These are phyloP conservation scores for Forsythia suspensa DNA, from an alignment of 257 asterid genomes.

Conservation along the genomic window DNA sequence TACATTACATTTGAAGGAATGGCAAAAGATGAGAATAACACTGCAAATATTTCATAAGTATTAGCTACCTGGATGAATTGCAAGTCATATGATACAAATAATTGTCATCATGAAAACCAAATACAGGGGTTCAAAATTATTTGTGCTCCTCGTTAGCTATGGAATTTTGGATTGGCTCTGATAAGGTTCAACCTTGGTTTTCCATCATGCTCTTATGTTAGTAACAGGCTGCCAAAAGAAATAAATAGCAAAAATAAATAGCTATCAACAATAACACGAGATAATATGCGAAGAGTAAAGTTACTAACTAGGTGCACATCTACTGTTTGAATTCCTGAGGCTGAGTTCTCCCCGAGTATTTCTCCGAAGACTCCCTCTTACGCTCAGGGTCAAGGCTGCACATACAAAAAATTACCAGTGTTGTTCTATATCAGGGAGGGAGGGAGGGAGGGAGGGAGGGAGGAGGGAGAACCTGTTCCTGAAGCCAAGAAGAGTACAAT, in stretches of 20 bases:
- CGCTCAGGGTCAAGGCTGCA: slow-evolving; percentile 97
- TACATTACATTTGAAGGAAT: neutral
- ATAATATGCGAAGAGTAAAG: neutral
- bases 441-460: neutral
- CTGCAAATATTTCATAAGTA: neutral
- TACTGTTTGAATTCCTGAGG: slow-evolving; percentile 51
- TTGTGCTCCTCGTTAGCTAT: slow-evolving; percentile 17
- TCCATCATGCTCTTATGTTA: slow-evolving; percentile 5
- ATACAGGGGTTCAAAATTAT: neutral
- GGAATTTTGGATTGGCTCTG: slow-evolving; percentile 16
- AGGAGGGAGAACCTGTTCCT: slow-evolving; percentile 69
- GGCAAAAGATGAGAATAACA: neutral
- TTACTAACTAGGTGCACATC: slow-evolving; percentile 31
- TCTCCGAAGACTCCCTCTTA: slow-evolving; percentile 85
- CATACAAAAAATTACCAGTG: slow-evolving; percentile 17
- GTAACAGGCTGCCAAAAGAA: slow-evolving; percentile 14
- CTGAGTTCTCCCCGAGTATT: slow-evolving; percentile 70
- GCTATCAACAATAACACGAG: slow-evolving; percentile 4
- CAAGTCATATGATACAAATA: neutral
- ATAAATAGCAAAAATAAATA: neutral
- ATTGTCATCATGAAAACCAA: slow-evolving; percentile 21
- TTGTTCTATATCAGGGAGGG: neutral
- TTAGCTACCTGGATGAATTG: slow-evolving; percentile 19
- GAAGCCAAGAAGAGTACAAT: slow-evolving; percentile 86
- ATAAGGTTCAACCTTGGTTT: neutral